Conservation (phyloP, 345 rosid species). For the Salix dunnii region DNA sequence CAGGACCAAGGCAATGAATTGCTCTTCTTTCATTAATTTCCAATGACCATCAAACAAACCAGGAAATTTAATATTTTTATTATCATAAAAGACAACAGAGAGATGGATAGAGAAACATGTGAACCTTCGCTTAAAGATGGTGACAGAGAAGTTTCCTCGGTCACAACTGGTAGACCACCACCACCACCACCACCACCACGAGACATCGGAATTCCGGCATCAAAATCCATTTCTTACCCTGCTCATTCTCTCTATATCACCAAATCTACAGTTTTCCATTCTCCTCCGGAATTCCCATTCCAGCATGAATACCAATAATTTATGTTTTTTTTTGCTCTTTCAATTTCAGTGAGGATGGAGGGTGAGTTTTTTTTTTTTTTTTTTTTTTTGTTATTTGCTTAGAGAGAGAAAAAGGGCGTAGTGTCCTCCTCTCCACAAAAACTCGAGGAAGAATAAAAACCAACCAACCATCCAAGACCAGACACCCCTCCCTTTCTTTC, state of each 20-base stretch:
- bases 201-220: slow-evolving; percentile 69
- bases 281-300: slow-evolving; percentile 27
- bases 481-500: neutral
- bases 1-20: neutral
- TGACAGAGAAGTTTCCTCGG: slow-evolving; percentile 57
- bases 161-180: slow-evolving; percentile 23
- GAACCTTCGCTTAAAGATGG: slow-evolving; percentile 61
- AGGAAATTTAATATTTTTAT: neutral
- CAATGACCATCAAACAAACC: neutral
- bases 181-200: slow-evolving; percentile 19
- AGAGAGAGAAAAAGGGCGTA: slow-evolving; percentile 28
- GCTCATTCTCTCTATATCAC: slow-evolving; percentile 40
- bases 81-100: neutral
- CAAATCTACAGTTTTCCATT: slow-evolving; percentile 26
- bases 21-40: neutral
- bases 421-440: slow-evolving; percentile 61
- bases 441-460: slow-evolving; percentile 29
- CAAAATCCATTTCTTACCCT: slow-evolving; percentile 50
- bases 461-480: slow-evolving; percentile 27
- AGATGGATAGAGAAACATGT: neutral
- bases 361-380: neutral
- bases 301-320: neutral
- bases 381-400: neutral
- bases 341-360: slow-evolving; percentile 4
- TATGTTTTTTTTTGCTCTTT: neutral